Base-by-base conservation (phyloP, 1,139 yeast genomes). In the Ogataea hybrid region DNA sequence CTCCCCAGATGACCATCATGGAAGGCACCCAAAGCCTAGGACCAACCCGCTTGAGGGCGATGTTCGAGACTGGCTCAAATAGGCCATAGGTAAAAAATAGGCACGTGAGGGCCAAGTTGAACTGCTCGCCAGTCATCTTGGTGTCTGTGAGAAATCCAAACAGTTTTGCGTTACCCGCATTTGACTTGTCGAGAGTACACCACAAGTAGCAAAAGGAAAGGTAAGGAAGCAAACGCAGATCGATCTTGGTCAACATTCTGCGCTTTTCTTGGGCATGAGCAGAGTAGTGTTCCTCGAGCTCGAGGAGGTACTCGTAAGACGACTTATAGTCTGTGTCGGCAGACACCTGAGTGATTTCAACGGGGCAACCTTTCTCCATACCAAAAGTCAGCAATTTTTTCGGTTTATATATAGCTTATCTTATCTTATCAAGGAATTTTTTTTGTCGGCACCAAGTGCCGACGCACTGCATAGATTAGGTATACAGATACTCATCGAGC, bases 401-500 rank as follows among this genome's bases (percentile, higher is more conserved):
- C 51, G 40, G 54, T 12, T 12, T 14, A 12, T 28, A 12, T 28
- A 28, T 28, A 28, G 15, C 17, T 15, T 20, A 11, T 12, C 34
- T 31, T 31, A 31, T 31, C 34, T 29, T 29, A 29, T 29, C 32
- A 17, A 48, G 50, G 21, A 48, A 47, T 6, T 48, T 25, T 34
- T 11, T 11, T 25, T 12, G 17, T 28, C 25, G 27, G 28, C 18
- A 50, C 34, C 41, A 48, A 17, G 48, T 14, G 17, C 30, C 30
- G 23, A 18, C 14, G 6, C 46, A 18, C 43, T 12, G 14, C 21
- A 20, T 20, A 25, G n/a, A 25, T 52, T 37, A 54, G 49, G 34
- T 53, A 48, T 47, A 49, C 48, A 46, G 41, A 28, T 44, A 46
- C 20, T 43, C 35, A 40, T 59, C 64, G n/a, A 56, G 57, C 17